These are phyloP conservation scores for Suillus hirtellus DNA, from an alignment of 768 basidiomycete species.

Conservation along the genomic window DNA sequence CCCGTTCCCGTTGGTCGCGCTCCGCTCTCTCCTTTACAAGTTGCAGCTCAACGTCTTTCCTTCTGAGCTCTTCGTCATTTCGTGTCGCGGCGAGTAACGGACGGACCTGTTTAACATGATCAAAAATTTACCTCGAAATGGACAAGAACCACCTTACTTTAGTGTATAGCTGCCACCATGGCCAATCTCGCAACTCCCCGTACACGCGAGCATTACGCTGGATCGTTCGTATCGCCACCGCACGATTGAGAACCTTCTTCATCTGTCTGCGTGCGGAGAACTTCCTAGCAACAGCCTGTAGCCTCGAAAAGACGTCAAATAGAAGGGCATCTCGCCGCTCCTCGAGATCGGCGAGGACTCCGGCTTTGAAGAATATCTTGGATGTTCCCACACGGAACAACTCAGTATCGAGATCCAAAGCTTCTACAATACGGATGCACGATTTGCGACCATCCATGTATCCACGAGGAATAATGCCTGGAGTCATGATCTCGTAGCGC, in stretches of 20 bases:
- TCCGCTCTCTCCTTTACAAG: slow-evolving; percentile 84
- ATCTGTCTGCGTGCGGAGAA: slow-evolving; percentile 88
- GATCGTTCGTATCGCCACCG: slow-evolving; percentile 86
- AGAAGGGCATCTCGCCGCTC: slow-evolving; percentile 87
- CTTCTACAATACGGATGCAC: slow-evolving; percentile 85
- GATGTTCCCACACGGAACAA: slow-evolving; percentile 92
- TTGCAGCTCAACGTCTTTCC: slow-evolving; percentile 82
- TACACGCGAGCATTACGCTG: slow-evolving; percentile 94
- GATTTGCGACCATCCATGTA: slow-evolving; percentile 99
- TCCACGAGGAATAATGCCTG: slow-evolving; percentile 88
- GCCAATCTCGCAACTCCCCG: slow-evolving; percentile 89
- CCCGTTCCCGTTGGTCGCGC: slow-evolving; percentile 79
- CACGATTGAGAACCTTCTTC: slow-evolving; percentile 92
- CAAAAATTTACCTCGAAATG: slow-evolving; percentile 14
- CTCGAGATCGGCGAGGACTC: slow-evolving; percentile 93
- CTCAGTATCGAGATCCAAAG: slow-evolving; percentile 82
- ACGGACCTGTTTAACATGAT: slow-evolving; percentile 59
- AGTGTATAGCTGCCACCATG: slow-evolving; percentile 98
- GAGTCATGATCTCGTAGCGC: slow-evolving; percentile 93
- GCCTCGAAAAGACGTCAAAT: slow-evolving; percentile 82
- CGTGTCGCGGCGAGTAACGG: slow-evolving; percentile 91
- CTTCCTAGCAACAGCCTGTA: slow-evolving; percentile 87
- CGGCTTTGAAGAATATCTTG: slow-evolving; percentile 99
- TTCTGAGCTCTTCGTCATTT: slow-evolving; percentile 86
- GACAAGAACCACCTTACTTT: slow-evolving; percentile 51